Base-by-base conservation (phyloP, 2,329 filamentous ascomycete species). In the Cercospora sp. region DNA sequence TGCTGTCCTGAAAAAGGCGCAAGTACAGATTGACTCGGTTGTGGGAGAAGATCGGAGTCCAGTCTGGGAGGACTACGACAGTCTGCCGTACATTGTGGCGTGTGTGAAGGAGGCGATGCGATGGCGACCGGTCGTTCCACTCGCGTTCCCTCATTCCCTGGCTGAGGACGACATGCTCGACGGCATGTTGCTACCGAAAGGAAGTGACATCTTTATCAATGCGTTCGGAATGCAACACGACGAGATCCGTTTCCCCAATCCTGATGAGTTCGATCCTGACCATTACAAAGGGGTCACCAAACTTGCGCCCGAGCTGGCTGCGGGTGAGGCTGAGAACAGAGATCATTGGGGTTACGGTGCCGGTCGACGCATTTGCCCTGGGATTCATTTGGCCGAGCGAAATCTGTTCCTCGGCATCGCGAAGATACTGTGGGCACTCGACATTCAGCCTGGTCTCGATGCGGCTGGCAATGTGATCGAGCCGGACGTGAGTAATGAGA, bases 381-480 rank as follows among this genome's bases (percentile, higher is more conserved):
- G 85, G 0, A 81, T 85, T 70, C 85, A 88, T 62, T 80, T 88
- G 0, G 75, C 73, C 0, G 82, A 85, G 51, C 81, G 84, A 0
- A 86, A 81, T 0, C 78, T 87, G 51, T 81, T 77, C 69, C 72
- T 78, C 23, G 77, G 76, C 7, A 68, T 79, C 31, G 73, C 75
- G 18, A 76, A 76, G 55, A 28, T 80, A 23, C 72, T 89, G 0
- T 89, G 86, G 87, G 86, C 80, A 0, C 87, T 87, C 28, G 66
- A 75, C 5, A 75, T 76, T 28, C 33, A 63, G 18, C 65, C 74
- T 13, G 23, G 33, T 61, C 33, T 42, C 9, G 26, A 61, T 42
- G 20, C 20, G 18, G 20, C 45, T 42, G 59, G 33, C 20, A 39
- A 26, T 45, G 13, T 18, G 57, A 61, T 39, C 23, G 12, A 26